Evolutionary conservation across 768 basidiomycete genomes (phyloP).

Genomic region (Dacryopinax spathularia): DNA sequence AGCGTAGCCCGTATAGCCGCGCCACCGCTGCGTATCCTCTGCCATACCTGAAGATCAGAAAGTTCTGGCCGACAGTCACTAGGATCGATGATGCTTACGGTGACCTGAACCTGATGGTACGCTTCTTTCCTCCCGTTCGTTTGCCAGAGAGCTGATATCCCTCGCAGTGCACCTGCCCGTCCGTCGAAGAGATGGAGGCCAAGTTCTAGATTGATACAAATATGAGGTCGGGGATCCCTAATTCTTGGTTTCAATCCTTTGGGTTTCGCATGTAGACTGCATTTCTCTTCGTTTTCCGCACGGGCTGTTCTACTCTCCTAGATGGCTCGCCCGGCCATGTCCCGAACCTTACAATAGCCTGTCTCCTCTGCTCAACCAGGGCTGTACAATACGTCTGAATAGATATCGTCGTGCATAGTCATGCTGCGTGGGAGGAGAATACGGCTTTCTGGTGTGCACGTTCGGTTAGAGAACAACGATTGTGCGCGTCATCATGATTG

Average conservation of each 20-base stretch:
- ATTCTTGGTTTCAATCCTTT: not conserved
- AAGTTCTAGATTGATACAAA: not conserved
- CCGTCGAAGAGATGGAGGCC: conserved; percentile 53
- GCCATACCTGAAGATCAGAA: conserved; percentile 66
- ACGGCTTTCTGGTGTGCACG: too few relatives aligned
- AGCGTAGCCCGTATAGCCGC: conserved; percentile 67
- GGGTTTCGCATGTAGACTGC: not conserved
- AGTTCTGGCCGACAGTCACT: conserved; percentile 93
- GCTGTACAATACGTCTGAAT: not conserved
- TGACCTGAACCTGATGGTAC: conserved; percentile 76
- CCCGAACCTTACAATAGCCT: not conserved
- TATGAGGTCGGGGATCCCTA: not conserved
- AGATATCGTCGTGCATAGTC: too few relatives aligned
- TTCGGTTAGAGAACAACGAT: too few relatives aligned
- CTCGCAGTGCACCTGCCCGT: conserved; percentile 65
- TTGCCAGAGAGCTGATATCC: conserved; percentile 9
- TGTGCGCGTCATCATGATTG: too few relatives aligned
- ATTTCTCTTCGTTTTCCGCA: not conserved
- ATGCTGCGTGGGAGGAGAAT: too few relatives aligned
- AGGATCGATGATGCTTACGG: conserved; percentile 92
- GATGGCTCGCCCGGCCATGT: conserved; percentile 22
- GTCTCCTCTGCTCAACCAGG: not conserved
- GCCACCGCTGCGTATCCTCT: conserved; percentile 83
- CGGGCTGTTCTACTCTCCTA: conserved; percentile 31
- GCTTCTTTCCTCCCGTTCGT: conserved; percentile 21